Evolutionary conservation across 345 rosid species (phyloP), one percentile per base, ranked within the genome.

Genomic region (Populus nigra): DNA sequence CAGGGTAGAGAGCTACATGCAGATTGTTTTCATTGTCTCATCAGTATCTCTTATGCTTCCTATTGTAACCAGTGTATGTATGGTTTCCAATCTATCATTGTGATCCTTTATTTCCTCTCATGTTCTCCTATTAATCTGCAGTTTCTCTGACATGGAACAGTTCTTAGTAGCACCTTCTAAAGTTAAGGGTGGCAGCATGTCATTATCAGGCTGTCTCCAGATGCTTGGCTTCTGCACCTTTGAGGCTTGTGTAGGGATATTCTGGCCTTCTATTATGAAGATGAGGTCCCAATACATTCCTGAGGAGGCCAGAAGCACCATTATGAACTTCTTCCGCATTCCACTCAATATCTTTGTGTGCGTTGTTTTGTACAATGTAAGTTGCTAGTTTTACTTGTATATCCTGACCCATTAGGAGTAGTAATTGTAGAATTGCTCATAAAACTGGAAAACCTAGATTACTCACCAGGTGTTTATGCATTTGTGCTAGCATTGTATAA

Each of bases 241-340:
- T 75, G 99, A 95, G 86, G 89, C 94, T 36, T 95, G 99, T 87
- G 98, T 93, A 0, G 99, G 99, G 47, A 85, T 93, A 84, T 95
- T 93, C 86, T 95, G 98, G 98, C 98, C 99, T 62, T 95, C 98
- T 45, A 95, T 95, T 62, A 95, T 95, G 99, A 95, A 95, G 87
- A 95, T 95, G 99, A 89, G 99, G 82, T 95, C 98, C 75, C 99
- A 95, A 74, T 95, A 93, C 86, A 92, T 95, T 76, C 98, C 99
- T 2, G 99, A 95, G 87, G 99, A 95, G 83, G 97, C 99, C 81
- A 84, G 99, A 76, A 95, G 98, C 90, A 95, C 99, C 82, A 95
- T 95, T 77, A 95, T 95, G 99, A 95, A 95, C 82, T 95, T 95
- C 84, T 95, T 93, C 88, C 97, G 99, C 80, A 86, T 95, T 80